Base-by-base conservation (phyloP, 2,329 filamentous ascomycete species). In the Talaromyces sp. region DNA sequence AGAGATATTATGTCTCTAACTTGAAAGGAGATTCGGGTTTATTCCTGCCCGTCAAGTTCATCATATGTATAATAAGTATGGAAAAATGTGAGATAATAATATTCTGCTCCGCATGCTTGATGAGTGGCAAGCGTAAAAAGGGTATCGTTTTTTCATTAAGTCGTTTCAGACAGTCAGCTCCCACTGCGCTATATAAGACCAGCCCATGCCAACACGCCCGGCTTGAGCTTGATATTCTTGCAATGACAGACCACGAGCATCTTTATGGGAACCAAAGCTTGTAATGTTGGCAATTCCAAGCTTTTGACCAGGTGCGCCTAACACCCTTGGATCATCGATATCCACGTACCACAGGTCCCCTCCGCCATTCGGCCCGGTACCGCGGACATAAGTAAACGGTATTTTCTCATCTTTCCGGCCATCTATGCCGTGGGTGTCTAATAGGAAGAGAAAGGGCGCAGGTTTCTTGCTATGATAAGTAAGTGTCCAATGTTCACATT, bases 401-500 rank as follows among this genome's bases (percentile, higher is more conserved):
- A 94, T 78, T 63, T 86, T 83, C 50, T 93, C 87, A 10, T 89
- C 85, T 60, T 89, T 86, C 8, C 85, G 80, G 0, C 90, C 91
- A 69, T 92, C 87, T 3, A 84, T 70, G 0, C 88, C 90, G 31
- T 88, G 82, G 33, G 92, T 84, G 63, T 84, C 84, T 19, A 97
- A 79, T 16, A 95, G 79, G 72, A 94, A 87, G 52, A 93, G 80
- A 65, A 88, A 90, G 52, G 87, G 84, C 66, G 84, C 86, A 0
- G 89, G 89, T 62, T 82, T 78, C 0, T 90, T 90, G 68, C 90
- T 84, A 67, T 84, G 85, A 14, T 70, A 67, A 69, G 89, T 85
- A n/a, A 89, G 82, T 50, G 88, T 87, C 91, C 91, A 97, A 75
- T 98, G 94, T 72, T 87, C 86, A 74, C 94, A 98, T 11, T 89